Percentiles rank a stretch among this genome's conserved stretches.
These are phyloP conservation scores for Cokeromyces recurvatus DNA, from an alignment of 371 early-diverging fungal genomes.

Conservation along the genomic window DNA sequence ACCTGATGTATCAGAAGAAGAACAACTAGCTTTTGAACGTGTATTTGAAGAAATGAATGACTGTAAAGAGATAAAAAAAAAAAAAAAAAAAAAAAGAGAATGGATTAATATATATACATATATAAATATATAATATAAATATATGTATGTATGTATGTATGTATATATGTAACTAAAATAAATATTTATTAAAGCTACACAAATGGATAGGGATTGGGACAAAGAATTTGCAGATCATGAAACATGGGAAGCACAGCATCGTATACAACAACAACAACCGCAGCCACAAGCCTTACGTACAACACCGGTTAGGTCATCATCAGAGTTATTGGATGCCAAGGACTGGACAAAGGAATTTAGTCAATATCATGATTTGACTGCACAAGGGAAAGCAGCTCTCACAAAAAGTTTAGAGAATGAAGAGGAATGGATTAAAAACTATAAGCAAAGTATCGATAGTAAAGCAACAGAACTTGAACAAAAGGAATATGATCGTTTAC, in stretches of 20 bases:
- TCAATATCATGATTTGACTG: constrained; percentile 9
- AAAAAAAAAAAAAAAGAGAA: background rate
- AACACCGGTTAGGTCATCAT: constrained; percentile 1
- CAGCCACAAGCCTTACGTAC: constrained; percentile 11
- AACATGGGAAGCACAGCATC: constrained; percentile 47
- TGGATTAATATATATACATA: background rate
- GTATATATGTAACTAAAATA: too few relatives aligned
- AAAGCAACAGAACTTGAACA: constrained; percentile 51
- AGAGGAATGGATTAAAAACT: constrained; percentile 63
- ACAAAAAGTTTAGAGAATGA: constrained; percentile 26
- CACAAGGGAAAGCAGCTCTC: constrained; percentile 37
- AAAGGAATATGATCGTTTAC: constrained; percentile 68
- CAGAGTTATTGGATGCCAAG: constrained; percentile 4
- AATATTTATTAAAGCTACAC: too few relatives aligned
- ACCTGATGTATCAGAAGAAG: constrained; percentile 29
- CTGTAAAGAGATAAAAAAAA: constrained; percentile 22
- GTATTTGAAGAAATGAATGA: constrained; percentile 64
- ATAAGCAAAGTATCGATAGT: constrained; percentile 55
- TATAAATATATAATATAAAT: too few relatives aligned
- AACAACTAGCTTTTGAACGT: constrained; percentile 59
- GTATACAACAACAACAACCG: background rate
- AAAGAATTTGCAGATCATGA: constrained; percentile 49
- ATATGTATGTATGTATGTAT: too few relatives aligned
- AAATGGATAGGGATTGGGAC: constrained; percentile 41
- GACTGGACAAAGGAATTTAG: constrained; percentile 57